Evolutionary conservation across 345 rosid species (phyloP).

Genomic region (Durio zibethinus): DNA sequence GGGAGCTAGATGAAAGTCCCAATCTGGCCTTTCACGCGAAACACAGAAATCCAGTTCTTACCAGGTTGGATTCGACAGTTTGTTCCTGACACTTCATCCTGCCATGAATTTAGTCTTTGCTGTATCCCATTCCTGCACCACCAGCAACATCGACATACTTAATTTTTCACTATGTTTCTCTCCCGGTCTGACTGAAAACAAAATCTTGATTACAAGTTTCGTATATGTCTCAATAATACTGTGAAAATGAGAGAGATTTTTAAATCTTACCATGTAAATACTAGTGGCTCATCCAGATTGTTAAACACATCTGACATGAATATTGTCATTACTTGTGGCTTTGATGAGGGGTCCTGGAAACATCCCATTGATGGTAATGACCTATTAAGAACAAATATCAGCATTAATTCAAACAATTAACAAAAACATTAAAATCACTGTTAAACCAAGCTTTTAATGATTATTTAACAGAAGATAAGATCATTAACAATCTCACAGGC

Average conservation of each 20-base stretch:
- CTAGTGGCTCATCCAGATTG: constrained; percentile 45
- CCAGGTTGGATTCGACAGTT: constrained; percentile 74
- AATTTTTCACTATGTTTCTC: no score
- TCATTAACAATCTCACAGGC: constrained; percentile 22
- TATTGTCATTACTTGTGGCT: constrained; percentile 38
- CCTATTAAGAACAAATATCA: constrained; percentile 17
- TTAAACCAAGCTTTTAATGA: neutral
- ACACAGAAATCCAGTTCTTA: constrained; percentile 58
- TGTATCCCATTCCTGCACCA: constrained; percentile 66
- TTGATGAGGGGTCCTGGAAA: constrained; percentile 58
- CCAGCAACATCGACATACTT: neutral
- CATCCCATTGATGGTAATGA: constrained; percentile 40
- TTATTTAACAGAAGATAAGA: neutral
- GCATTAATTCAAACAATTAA: neutral
- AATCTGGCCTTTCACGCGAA: constrained; percentile 77
- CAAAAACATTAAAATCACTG: neutral
- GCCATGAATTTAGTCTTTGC: constrained; percentile 75
- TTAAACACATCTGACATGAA: constrained; percentile 47
- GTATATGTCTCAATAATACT: neutral
- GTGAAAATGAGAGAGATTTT: no score
- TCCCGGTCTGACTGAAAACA: no score
- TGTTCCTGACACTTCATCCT: constrained; percentile 75
- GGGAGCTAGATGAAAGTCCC: constrained; percentile 76
- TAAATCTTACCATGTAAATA: constrained; percentile 37
- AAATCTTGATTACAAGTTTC: neutral